A percentile compares a stretch with the other conserved stretches of the same genome.
phyloP scores from a whole-genome alignment of 306 rosid species.

The Begonia peltatifolia region DNA sequence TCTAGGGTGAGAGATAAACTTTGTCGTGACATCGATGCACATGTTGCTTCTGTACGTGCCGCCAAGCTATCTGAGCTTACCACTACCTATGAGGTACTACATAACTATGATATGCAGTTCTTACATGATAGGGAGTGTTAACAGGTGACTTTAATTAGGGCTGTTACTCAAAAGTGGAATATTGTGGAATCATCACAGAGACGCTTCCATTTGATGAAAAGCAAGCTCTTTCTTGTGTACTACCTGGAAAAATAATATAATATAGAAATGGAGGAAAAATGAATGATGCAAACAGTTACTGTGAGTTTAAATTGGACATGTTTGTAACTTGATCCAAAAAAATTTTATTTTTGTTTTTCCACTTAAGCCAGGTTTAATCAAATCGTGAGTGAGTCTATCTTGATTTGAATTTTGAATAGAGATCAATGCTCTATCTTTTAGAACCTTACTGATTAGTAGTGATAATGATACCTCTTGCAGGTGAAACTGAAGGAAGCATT shows the following conservation, averaged over 20 bases:
- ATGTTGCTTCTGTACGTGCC: slow-evolving; percentile 48
- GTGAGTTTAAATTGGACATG: too few species aligned
- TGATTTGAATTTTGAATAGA: neutral
- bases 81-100: slow-evolving; percentile 48
- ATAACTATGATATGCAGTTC: too few species aligned
- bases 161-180: neutral
- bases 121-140: neutral
- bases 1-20: slow-evolving; percentile 78
- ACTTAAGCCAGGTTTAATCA: too few species aligned
- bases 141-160: neutral
- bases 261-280: too few species aligned
- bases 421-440: slow-evolving; percentile 4
- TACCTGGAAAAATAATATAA: too few species aligned
- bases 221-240: too few species aligned
- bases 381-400: too few species aligned
- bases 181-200: neutral
- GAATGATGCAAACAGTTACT: too few species aligned
- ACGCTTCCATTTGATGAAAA: neutral
- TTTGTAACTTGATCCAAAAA: too few species aligned
- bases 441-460: slow-evolving; percentile 18
- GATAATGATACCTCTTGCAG: slow-evolving; percentile 32
- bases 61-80: slow-evolving; percentile 72
- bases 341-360: too few species aligned
- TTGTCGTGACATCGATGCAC: slow-evolving; percentile 76
- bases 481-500: slow-evolving; percentile 60